Conservation (phyloP, 495 filamentous ascomycete genomes). For the Penicillium robsamsonii region DNA sequence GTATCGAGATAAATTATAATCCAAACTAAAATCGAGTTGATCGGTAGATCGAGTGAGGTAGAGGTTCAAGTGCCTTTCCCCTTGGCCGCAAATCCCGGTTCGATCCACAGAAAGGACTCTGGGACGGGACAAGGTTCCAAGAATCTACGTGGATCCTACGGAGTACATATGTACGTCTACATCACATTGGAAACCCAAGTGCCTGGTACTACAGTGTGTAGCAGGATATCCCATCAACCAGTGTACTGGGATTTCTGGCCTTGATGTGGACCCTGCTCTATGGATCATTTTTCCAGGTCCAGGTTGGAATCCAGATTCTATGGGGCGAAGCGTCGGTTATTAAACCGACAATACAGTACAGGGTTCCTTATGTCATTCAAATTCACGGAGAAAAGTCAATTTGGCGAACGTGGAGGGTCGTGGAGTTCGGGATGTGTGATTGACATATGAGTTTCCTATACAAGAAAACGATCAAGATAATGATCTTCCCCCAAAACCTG, state of each 20-base stretch:
- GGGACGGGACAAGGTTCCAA: conserved; percentile 1
- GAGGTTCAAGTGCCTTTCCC: background rate
- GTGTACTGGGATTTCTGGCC: conserved; percentile 2
- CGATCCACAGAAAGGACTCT: background rate
- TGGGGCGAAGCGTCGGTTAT: background rate
- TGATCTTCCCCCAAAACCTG: background rate
- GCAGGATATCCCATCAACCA: conserved; percentile 12
- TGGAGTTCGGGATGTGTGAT: background rate
- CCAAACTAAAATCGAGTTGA: background rate
- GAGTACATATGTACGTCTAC: too few species aligned
- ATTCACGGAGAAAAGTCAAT: background rate
- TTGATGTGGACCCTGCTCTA: background rate
- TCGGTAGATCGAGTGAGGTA: background rate
- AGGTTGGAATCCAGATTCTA: conserved; percentile 2
- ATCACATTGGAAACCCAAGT: background rate
- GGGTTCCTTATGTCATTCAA: background rate
- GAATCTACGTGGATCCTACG: background rate
- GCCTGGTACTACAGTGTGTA: background rate
- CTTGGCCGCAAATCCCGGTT: background rate
- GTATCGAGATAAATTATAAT: background rate
- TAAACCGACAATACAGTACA: background rate
- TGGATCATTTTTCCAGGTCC: conserved; percentile 5
- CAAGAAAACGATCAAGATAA: background rate
- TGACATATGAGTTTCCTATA: background rate
- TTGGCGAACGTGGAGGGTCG: background rate